Percentiles rank a stretch among this genome's conserved stretches.
Conservation (phyloP, 2,329 filamentous ascomycete species). For the Cercospora sojina region DNA sequence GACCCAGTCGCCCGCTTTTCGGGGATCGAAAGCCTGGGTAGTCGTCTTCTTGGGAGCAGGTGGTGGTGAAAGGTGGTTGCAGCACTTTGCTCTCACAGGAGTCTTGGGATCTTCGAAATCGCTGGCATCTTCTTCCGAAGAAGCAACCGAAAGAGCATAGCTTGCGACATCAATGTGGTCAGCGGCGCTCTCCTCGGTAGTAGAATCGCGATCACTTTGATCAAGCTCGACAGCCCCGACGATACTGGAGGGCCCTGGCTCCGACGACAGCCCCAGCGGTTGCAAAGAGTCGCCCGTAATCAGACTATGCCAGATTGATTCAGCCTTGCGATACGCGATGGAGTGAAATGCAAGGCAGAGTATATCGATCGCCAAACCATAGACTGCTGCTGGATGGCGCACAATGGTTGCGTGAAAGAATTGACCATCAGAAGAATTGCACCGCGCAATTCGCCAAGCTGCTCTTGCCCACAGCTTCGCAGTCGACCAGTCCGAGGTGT, state of each 20-base stretch:
- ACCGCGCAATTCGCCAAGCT: constrained; percentile 28
- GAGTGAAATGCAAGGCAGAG: constrained; percentile 31
- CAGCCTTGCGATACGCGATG: constrained; percentile 21
- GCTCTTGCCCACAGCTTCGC: constrained; percentile 30
- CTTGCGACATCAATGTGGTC: constrained; percentile 1
- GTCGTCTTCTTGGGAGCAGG: not conserved
- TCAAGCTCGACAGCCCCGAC: constrained; percentile 4
- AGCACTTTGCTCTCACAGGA: not conserved
- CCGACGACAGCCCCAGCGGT: not conserved
- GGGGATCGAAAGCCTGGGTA: not conserved
- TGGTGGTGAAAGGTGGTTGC: not conserved
- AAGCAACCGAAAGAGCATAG: not conserved
- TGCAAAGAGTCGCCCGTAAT: constrained; percentile 5
- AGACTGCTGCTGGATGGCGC: constrained; percentile 24
- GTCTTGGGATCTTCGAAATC: not conserved
- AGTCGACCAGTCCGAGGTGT: constrained; percentile 25
- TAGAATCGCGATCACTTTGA: not conserved
- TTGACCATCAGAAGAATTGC: constrained; percentile 21
- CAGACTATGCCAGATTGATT: constrained; percentile 22
- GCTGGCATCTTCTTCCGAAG: not conserved
- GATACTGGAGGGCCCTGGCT: not conserved
- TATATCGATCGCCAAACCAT: constrained; percentile 28
- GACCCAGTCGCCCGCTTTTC: not conserved
- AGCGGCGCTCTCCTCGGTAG: not conserved
- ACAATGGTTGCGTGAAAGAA: constrained; percentile 19